Evolutionary conservation across 257 asterid species (phyloP), one percentile per base, ranked within the genome.

Genomic region (Jacaranda copaia): DNA sequence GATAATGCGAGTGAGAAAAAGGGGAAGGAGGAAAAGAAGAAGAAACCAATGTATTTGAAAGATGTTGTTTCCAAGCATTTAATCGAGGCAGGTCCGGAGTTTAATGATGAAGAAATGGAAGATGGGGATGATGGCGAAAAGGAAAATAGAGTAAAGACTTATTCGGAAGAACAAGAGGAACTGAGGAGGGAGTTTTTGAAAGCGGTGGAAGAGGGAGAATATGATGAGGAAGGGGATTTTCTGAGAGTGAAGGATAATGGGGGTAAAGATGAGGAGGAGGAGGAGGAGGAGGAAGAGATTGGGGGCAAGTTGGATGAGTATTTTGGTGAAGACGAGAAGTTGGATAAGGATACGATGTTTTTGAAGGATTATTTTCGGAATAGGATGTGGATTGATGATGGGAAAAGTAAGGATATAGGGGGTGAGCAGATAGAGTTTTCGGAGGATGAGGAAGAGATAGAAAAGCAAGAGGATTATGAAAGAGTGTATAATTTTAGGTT

Each of bases 391-490:
- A 40, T 73, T 72, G 91, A 72, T 51, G 88, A 82, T 43, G 75
- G 36, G 20, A 81, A 71, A 66, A 72, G 72, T 32, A 78, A 82
- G 20, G 77, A 15, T 5, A 36, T 11, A 1, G 80, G 62, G 10
- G 90, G 71, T 57, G 85, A 70, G 16, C 88, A 76, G 18, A 8
- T 77, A 39, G 88, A 73, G 69, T 4, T 85, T 73, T 90, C 91
- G 0, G 95, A 90, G 74, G 96, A 91, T 25, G 96, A 91, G 80
- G 96, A 87, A 51, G 95, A 82, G 81, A 82, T 91, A 43, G 97
- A 91, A 84, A 77, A 58, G 81, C 98, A 93, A 76, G 97, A 91
- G 85, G 96, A 91, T 75, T 91, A 87, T 6, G 98, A 93, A 87
- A 87, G 94, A 70, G 88, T 73, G 57, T 93, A 36, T 40, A 91